Evolutionary conservation across 1,284 basidiomycete species (phyloP), one percentile per base, ranked within the genome.

Genomic region (Phylloporus sp.): DNA sequence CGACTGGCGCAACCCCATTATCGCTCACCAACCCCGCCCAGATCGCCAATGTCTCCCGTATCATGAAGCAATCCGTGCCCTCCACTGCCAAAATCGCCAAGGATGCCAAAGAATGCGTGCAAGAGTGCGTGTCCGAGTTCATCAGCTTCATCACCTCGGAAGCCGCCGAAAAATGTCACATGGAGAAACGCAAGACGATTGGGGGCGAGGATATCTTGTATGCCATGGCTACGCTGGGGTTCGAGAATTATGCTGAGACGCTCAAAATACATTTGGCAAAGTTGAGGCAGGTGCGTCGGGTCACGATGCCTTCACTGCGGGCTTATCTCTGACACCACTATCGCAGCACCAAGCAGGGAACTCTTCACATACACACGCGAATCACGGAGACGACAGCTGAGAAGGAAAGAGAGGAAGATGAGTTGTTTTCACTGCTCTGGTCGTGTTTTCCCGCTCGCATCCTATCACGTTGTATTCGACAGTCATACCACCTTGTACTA

Each of bases 91-190:
- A 98, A 80, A 96, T 98, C 70, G 94, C 95, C 5, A 97, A 97
- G 77, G 96, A 98, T 78, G 94, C 96, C 29, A 98, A 98, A 77
- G 95, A 98, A 78, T 95, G 93, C 77, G 94, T 98, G 53, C 96
- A 98, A 78, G 95, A 97, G 78, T 97, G 95, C 78, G 94, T 97
- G 56, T 95, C 92, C 47, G 96, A 98, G 81, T 96, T 97, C 79
- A 98, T 98, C 77, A 91, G 89, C 70, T 98, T 98, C 81, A 94
- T 98, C 77, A 96, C 94, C 34, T 91, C 89, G 42, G 94, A 96
- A 75, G 94, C 94, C 4, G 91, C 91, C 26, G 94, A 96, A 78
- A 93, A 93, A 70, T 95, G 94, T 70, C 87, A 91, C 71, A 82
- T 92, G 66, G 94, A 96, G 79, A 96, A 96, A 76, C 81, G 91